Evolutionary conservation across 2,329 filamentous ascomycete species (phyloP).

Genomic region (Nectriaceae sp.): DNA sequence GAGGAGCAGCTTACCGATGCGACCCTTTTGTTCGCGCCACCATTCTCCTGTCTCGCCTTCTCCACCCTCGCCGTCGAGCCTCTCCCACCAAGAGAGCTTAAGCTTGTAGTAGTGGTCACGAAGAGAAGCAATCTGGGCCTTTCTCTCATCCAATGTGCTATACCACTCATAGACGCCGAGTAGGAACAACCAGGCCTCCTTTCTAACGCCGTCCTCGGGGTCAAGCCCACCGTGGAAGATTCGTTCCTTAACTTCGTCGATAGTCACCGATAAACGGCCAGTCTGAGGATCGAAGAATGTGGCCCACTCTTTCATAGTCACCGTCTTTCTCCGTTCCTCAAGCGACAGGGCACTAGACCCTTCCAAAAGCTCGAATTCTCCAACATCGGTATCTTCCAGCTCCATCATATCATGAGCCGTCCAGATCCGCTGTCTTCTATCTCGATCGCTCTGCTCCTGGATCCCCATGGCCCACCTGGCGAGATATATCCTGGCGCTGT

Average conservation of each 20-base stretch:
- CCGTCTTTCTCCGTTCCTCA: conserved; percentile 73
- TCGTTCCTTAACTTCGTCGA: conserved; percentile 95
- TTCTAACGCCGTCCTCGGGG: conserved; percentile 85
- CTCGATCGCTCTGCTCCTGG: conserved; percentile 91
- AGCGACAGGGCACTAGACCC: conserved; percentile 73
- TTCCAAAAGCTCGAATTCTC: conserved; percentile 93
- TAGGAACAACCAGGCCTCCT: conserved; percentile 95
- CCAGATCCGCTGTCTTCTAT: conserved; percentile 85
- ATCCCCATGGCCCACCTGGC: conserved; percentile 99
- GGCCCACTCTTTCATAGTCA: conserved; percentile 88
- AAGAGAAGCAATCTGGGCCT: conserved; percentile 78
- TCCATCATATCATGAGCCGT: conserved; percentile 90
- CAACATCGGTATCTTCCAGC: conserved; percentile 91
- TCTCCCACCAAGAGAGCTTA: conserved; percentile 96
- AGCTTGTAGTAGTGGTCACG: conserved; percentile 92
- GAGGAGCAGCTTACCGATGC: conserved; percentile 73
- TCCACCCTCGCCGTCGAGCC: conserved; percentile 79
- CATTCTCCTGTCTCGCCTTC: conserved; percentile 84
- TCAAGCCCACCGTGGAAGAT: conserved; percentile 94
- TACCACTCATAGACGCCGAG: conserved; percentile 94
- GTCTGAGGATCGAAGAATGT: conserved; percentile 78
- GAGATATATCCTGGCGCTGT: conserved; percentile 91
- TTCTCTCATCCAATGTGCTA: conserved; percentile 82
- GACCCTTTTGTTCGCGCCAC: conserved; percentile 92
- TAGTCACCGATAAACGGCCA: conserved; percentile 75